Evolutionary conservation across 495 filamentous ascomycete genomes (phyloP).

Genomic region (Tirmania nivea): DNA sequence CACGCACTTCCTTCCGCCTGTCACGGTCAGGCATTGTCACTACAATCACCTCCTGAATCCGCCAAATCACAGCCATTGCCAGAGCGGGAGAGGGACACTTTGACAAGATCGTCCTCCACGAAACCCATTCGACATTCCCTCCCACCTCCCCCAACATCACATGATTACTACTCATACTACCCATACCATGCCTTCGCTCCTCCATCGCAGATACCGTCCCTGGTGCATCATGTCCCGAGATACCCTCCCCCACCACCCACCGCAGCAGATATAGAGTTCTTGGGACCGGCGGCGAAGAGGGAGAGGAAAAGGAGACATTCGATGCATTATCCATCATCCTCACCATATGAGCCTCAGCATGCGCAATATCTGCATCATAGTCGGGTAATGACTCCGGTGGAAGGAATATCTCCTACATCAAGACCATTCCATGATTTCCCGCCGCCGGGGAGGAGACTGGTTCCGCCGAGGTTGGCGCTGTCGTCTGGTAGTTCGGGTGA

Average conservation of each 20-base stretch:
- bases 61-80: background rate
- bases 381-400: too few species aligned
- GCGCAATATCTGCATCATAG: background rate
- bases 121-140: too few species aligned
- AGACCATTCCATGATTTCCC: too few species aligned
- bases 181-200: background rate
- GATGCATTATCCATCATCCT: background rate
- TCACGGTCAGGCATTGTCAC: background rate
- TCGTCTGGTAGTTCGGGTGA: background rate
- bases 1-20: background rate
- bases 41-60: background rate
- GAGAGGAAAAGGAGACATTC: background rate
- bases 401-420: too few species aligned
- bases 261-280: background rate
- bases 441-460: background rate
- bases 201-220: background rate
- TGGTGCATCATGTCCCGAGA: background rate
- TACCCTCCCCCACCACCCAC: background rate
- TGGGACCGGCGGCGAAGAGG: background rate
- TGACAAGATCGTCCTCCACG: too few species aligned
- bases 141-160: background rate
- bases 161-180: background rate
- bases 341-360: background rate
- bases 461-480: background rate
- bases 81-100: too few species aligned